These are phyloP conservation scores for Xylariomycetidae sp. DNA, from an alignment of 2,329 filamentous ascomycete genomes.

Conservation along the genomic window DNA sequence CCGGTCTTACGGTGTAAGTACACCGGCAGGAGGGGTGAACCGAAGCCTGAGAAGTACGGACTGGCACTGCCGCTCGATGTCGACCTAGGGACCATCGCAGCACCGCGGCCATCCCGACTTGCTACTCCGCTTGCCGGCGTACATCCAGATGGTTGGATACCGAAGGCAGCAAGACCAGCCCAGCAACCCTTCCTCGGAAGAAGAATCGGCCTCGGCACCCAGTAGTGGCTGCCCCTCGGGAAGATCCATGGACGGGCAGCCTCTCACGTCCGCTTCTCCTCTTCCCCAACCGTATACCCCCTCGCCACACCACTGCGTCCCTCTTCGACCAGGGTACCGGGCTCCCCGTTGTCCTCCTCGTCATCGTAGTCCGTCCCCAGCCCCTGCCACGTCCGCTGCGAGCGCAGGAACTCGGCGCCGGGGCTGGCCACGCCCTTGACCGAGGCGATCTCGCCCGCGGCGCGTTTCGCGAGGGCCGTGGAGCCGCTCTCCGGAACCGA, in stretches of 20 bases:
- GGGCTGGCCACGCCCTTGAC: conserved; percentile 86
- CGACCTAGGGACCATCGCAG: too few relatives aligned
- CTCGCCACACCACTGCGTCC: conserved; percentile 82
- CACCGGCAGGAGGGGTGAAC: too few relatives aligned
- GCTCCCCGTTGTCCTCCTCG: conserved; percentile 34
- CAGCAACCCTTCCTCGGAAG: too few relatives aligned
- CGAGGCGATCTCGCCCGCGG: conserved; percentile 63
- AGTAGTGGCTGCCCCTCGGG: too few relatives aligned
- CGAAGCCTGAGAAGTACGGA: too few relatives aligned
- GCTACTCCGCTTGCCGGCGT: too few relatives aligned
- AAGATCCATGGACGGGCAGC: background rate
- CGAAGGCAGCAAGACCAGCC: too few relatives aligned
- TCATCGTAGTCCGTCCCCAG: conserved; percentile 78
- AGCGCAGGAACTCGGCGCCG: conserved; percentile 79
- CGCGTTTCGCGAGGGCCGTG: conserved; percentile 56
- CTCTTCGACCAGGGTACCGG: conserved; percentile 70
- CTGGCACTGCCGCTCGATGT: too few relatives aligned
- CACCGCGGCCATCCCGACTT: too few relatives aligned
- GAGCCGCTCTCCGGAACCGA: conserved; percentile 18
- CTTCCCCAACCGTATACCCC: conserved; percentile 74
- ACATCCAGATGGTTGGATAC: too few relatives aligned
- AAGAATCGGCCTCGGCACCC: too few relatives aligned
- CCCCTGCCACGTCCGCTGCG: conserved; percentile 83
- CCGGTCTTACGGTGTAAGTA: too few relatives aligned
- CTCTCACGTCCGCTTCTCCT: conserved; percentile 27